These are phyloP conservation scores for Phytophthora agathidicida DNA, from an alignment of 352 stramenopile species.

Conservation along the genomic window DNA sequence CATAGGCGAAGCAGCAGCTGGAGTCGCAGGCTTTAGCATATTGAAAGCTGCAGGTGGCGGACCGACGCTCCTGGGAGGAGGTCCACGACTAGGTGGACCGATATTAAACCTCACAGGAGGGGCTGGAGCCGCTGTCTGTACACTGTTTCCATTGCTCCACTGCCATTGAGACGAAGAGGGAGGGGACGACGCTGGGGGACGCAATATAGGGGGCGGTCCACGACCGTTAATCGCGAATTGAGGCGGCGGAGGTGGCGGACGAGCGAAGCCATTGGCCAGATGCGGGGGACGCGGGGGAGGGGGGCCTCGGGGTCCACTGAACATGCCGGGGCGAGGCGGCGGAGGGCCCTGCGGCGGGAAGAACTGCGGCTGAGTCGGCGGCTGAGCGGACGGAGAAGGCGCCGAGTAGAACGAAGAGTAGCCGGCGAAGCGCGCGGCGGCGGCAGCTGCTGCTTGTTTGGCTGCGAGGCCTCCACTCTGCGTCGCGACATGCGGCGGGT, in stretches of 20 bases:
- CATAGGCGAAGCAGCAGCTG: conserved; percentile 17
- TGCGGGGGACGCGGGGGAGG: conserved; percentile 23
- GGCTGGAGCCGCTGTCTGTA: neutral
- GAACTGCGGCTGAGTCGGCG: conserved; percentile 12
- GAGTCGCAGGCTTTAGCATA: conserved; percentile 12
- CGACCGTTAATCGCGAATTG: conserved; percentile 27
- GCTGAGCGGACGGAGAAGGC: conserved; percentile 4
- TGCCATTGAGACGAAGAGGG: conserved; percentile 58
- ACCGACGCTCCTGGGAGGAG: conserved; percentile 19
- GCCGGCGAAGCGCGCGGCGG: conserved; percentile 59
- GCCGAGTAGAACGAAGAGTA: conserved; percentile 75
- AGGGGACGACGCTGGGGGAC: conserved; percentile 39
- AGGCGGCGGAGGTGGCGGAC: conserved; percentile 20
- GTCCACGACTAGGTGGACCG: conserved; percentile 15
- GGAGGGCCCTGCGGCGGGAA: conserved; percentile 4
- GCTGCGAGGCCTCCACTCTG: conserved; percentile 26
- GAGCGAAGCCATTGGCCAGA: conserved; percentile 19
- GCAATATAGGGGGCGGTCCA: conserved; percentile 39
- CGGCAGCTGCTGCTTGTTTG: conserved; percentile 41
- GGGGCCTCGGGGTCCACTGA: conserved; percentile 24
- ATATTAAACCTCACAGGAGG: conserved; percentile 62
- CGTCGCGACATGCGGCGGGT: conserved; percentile 33
- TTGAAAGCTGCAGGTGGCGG: conserved; percentile 22
- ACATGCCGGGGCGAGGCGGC: conserved; percentile 30
- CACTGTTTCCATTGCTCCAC: conserved; percentile 58